phyloP scores from a whole-genome alignment of 345 rosid genomes.

The Stellera chamaejasme region DNA sequence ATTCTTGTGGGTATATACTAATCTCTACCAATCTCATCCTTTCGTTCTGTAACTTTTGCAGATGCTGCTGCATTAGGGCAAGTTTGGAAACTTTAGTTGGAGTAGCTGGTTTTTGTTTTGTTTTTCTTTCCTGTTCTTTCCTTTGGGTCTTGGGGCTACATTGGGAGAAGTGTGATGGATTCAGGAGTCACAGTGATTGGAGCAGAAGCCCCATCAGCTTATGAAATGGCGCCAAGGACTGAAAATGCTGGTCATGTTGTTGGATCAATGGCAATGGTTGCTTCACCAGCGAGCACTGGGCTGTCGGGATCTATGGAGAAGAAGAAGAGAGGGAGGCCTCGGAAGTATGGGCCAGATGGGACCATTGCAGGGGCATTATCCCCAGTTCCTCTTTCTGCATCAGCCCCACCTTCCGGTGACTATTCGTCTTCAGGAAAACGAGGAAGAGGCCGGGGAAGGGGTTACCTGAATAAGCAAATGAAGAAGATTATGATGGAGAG shows the following conservation, averaged over 20 bases:
- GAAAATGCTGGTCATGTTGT: constrained; percentile 41
- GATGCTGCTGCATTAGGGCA: too few species aligned
- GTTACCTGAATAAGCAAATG: constrained; percentile 36
- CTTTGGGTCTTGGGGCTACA: constrained; percentile 1
- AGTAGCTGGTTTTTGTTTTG: constrained; percentile 5
- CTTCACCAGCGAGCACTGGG: constrained; percentile 31
- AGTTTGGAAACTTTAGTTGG: neutral
- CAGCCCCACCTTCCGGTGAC: constrained; percentile 30
- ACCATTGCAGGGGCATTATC: constrained; percentile 34
- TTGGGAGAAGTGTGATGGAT: constrained; percentile 43
- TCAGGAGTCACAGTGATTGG: constrained; percentile 68
- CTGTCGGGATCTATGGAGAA: constrained; percentile 37
- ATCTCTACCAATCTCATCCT: neutral
- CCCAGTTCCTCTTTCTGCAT: constrained; percentile 47
- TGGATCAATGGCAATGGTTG: constrained; percentile 30
- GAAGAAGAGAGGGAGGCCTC: constrained; percentile 85
- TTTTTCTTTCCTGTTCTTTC: neutral
- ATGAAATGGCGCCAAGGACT: constrained; percentile 53
- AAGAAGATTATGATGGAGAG: constrained; percentile 39
- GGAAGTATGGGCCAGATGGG: constrained; percentile 78
- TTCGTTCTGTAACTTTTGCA: neutral
- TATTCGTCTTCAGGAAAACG: constrained; percentile 40
- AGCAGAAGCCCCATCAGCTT: constrained; percentile 70
- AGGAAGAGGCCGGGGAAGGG: constrained; percentile 37
- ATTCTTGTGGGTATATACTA: too few species aligned